A percentile compares a stretch with the other conserved stretches of the same genome.
These are phyloP conservation scores for Aquilaria agallochum DNA, from an alignment of 441 rosid species.

Conservation along the genomic window DNA sequence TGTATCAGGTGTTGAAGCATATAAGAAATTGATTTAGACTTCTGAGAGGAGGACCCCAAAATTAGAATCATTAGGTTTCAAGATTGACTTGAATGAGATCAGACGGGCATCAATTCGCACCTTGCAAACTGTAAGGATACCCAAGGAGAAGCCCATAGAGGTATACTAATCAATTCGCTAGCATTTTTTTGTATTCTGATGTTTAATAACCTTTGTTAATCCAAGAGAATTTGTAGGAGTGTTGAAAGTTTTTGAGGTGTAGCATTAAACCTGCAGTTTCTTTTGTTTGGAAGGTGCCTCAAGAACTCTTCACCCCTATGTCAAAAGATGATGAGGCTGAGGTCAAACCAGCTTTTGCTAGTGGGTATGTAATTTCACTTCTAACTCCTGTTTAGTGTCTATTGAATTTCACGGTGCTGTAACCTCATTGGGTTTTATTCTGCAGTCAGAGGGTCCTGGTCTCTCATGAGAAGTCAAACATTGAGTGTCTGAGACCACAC, in stretches of 20 bases:
- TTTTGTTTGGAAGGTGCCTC: conserved; percentile 30
- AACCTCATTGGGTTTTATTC: conserved; percentile 12
- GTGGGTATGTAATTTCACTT: conserved; percentile 1
- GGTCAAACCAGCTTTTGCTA: conserved; percentile 48
- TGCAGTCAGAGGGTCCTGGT: conserved; percentile 53
- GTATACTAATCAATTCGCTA: conserved; percentile 18
- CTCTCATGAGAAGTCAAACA: conserved; percentile 48
- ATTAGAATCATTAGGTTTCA: conserved; percentile 44
- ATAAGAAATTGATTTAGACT: conserved; percentile 57
- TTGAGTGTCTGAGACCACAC: conserved; percentile 79
- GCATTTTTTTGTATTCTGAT: conserved; percentile 1
- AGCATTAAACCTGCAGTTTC: neutral
- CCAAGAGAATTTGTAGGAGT: neutral
- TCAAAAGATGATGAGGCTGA: conserved; percentile 52
- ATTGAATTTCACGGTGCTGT: conserved; percentile 5
- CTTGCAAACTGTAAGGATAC: conserved; percentile 38
- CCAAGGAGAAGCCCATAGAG: conserved; percentile 35
- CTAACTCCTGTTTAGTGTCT: conserved; percentile 7
- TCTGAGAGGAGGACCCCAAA: conserved; percentile 43
- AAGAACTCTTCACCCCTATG: conserved; percentile 56
- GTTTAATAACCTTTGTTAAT: neutral
- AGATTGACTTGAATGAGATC: conserved; percentile 55
- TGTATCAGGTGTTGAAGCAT: conserved; percentile 40
- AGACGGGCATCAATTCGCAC: conserved; percentile 28
- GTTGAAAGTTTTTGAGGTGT: neutral